Evolutionary conservation across 129 eudicot genomes (phyloP).

Genomic region (Scalesia atractyloides): DNA sequence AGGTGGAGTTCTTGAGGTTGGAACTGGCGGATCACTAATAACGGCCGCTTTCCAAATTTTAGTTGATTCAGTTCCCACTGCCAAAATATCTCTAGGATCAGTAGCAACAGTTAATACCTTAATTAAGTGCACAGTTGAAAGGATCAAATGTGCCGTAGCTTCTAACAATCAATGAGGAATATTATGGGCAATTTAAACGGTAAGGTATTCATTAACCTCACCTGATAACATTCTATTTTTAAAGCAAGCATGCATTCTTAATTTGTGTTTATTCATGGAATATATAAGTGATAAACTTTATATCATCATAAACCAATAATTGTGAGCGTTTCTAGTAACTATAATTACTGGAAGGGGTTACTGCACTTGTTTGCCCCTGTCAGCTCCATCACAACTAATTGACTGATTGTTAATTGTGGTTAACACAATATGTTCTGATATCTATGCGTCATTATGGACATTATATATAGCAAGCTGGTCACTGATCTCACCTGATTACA

Average conservation of each 20-base stretch:
- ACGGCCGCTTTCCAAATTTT: conserved; percentile 78
- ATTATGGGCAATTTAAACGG: conserved; percentile 30
- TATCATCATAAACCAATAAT: no score
- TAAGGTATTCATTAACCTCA: conserved; percentile 14
- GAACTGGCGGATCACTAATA: conserved; percentile 74
- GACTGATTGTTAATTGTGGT: neutral
- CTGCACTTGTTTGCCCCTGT: no score
- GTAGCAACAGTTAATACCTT: conserved; percentile 80
- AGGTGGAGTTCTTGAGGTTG: conserved; percentile 47
- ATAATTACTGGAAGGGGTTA: no score
- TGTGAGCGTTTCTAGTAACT: neutral
- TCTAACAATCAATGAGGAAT: conserved; percentile 52
- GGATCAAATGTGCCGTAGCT: conserved; percentile 68
- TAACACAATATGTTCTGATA: conserved; percentile 3
- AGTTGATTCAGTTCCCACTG: conserved; percentile 82
- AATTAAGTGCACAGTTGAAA: conserved; percentile 79
- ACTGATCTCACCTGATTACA: no score
- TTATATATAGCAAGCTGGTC: no score
- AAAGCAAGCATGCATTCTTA: neutral
- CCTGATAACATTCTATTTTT: neutral
- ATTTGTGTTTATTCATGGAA: no score
- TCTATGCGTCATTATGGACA: neutral
- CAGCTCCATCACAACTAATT: no score
- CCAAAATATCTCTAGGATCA: conserved; percentile 78
- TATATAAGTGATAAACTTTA: neutral